Percentiles rank a stretch among this genome's conserved stretches.
phyloP scores from a whole-genome alignment of 2,329 filamentous ascomycete species.

The Penicillium oxalicum region DNA sequence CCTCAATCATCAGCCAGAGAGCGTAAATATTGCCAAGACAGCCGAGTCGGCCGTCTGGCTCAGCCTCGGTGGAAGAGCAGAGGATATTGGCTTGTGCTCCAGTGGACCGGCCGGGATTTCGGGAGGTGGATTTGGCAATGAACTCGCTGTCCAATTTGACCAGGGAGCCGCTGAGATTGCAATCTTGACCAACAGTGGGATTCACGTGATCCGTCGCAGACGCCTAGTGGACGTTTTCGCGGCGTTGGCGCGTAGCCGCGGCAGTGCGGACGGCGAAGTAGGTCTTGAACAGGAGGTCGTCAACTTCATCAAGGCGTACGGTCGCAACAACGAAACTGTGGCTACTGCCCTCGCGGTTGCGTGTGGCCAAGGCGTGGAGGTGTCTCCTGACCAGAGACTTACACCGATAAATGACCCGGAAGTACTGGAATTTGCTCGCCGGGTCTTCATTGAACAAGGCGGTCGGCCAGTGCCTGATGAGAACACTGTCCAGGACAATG shows the following conservation, averaged over 20 bases:
- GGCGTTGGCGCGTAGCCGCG: conserved; percentile 65
- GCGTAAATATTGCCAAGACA: conserved; percentile 53
- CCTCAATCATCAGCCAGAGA: conserved; percentile 56
- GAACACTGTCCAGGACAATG: conserved; percentile 58
- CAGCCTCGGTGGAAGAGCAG: conserved; percentile 64
- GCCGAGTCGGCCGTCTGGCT: conserved; percentile 78
- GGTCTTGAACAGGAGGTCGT: conserved; percentile 75
- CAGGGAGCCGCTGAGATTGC: conserved; percentile 75
- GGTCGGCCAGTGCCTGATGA: conserved; percentile 81
- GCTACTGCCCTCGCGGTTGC: conserved; percentile 89
- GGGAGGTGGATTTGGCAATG: conserved; percentile 83
- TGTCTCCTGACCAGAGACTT: conserved; percentile 63
- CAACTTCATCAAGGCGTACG: conserved; percentile 79
- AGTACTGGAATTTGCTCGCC: conserved; percentile 76
- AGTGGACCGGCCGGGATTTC: conserved; percentile 56
- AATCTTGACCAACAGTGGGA: conserved; percentile 81
- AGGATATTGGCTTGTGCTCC: conserved; percentile 73
- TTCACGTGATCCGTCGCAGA: conserved; percentile 77
- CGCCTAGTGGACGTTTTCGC: conserved; percentile 90
- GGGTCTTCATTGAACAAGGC: conserved; percentile 86
- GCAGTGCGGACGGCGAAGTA: conserved; percentile 55
- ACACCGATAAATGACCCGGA: conserved; percentile 72
- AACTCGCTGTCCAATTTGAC: conserved; percentile 94
- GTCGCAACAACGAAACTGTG: conserved; percentile 77
- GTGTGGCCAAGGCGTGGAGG: conserved; percentile 84